These are phyloP conservation scores for Aegilops speltoides DNA, from an alignment of 176 grass and related monocot species.

Conservation along the genomic window DNA sequence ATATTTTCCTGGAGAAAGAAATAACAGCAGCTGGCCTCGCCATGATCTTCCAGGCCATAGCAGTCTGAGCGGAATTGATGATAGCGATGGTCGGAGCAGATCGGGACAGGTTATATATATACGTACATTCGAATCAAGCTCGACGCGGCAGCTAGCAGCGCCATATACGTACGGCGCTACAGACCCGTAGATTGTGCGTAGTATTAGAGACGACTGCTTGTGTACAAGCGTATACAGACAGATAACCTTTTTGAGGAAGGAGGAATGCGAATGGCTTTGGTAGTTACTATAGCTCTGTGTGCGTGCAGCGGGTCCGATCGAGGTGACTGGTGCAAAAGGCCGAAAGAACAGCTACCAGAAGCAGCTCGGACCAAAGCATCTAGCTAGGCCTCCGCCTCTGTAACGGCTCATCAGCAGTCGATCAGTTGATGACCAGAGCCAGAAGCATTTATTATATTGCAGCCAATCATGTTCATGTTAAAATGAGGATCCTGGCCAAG, in stretches of 20 bases:
- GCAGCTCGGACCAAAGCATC: not conserved
- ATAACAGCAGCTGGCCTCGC: not conserved
- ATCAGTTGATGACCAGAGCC: not conserved
- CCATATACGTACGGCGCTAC: not conserved
- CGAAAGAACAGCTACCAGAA: not conserved
- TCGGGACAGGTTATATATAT: not conserved
- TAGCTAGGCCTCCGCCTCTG: not conserved
- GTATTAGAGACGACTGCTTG: not conserved
- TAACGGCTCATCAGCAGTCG: not conserved
- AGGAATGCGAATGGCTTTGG: not conserved
- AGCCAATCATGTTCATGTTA: not conserved
- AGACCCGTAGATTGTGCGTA: not conserved
- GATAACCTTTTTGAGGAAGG: not conserved
- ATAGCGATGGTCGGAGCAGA: slow-evolving; percentile 1
- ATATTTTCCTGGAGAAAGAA: not conserved
- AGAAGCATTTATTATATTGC: not conserved
- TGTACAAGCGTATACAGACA: not conserved
- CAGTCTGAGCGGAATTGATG: slow-evolving; percentile 20
- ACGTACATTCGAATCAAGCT: slow-evolving; percentile 2
- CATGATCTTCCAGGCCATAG: not conserved
- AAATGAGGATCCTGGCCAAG: not conserved
- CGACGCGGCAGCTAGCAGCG: not conserved
- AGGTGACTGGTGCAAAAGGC: not conserved
- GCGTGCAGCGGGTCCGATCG: not conserved
- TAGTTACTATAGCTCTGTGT: not conserved